Conservation (phyloP, 805 yeast species). For the Yarrowia sp. region DNA sequence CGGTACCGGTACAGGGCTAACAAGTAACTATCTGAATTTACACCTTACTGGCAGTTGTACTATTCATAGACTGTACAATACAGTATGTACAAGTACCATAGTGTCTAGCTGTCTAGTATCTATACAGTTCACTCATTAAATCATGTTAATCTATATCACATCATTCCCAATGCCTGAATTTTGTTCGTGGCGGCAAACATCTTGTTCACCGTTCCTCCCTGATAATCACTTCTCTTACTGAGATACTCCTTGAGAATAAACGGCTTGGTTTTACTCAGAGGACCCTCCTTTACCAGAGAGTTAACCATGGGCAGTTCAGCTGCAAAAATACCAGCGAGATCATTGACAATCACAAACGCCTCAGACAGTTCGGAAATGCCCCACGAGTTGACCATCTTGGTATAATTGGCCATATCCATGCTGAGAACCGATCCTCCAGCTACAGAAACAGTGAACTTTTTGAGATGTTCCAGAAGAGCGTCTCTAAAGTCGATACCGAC, state of each 20-base stretch:
- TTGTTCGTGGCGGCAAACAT: slow-evolving; percentile 19
- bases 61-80: no score
- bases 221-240: slow-evolving; percentile 66
- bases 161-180: slow-evolving; percentile 23
- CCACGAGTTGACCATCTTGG: slow-evolving; percentile 68
- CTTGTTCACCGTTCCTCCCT: slow-evolving; percentile 22
- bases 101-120: no score
- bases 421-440: slow-evolving; percentile 82
- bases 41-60: no score
- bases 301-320: slow-evolving; percentile 78
- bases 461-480: slow-evolving; percentile 66
- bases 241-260: slow-evolving; percentile 61
- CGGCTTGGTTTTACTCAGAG: slow-evolving; percentile 49
- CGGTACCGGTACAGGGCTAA: no score
- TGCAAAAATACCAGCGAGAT: slow-evolving; percentile 78
- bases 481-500: slow-evolving; percentile 60
- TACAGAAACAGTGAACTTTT: slow-evolving; percentile 70
- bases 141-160: not conserved
- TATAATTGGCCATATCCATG: slow-evolving; percentile 73
- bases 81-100: no score
- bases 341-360: slow-evolving; percentile 68
- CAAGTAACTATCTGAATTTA: no score
- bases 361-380: slow-evolving; percentile 57
- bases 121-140: no score
- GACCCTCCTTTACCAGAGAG: slow-evolving; percentile 79